Conservation (phyloP, 768 basidiomycete species). For the Terana coerulea region DNA sequence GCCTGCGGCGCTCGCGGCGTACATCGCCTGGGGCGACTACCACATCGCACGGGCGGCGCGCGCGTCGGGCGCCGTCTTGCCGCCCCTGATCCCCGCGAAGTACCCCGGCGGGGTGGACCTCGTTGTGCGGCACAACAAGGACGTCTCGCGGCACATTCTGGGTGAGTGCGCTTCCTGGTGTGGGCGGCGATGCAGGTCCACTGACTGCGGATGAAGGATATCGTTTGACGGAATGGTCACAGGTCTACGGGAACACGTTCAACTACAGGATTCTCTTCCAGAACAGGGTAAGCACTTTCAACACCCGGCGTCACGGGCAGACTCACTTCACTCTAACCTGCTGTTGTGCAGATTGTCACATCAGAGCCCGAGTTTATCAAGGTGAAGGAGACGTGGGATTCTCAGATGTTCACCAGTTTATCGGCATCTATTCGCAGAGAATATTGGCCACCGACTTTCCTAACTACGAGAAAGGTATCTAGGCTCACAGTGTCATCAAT, state of each 20-base stretch:
- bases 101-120: constrained; percentile 17
- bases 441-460: constrained; percentile 44
- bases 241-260: constrained; percentile 18
- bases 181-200: not conserved
- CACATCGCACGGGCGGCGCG: constrained; percentile 10
- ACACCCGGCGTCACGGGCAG: no score
- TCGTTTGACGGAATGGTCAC: not conserved
- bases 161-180: constrained; percentile 1
- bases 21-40: constrained; percentile 12
- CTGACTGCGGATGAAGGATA: not conserved
- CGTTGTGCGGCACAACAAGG: not conserved
- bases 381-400: constrained; percentile 14
- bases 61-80: constrained; percentile 13
- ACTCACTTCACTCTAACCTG: no score
- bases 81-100: constrained; percentile 11
- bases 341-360: constrained; percentile 36
- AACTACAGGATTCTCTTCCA: constrained; percentile 33
- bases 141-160: not conserved
- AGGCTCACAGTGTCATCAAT: constrained; percentile 9
- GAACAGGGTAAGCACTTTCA: constrained; percentile 30
- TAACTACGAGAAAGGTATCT: constrained; percentile 38
- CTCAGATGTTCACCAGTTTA: not conserved
- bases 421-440: constrained; percentile 23
- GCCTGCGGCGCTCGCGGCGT: constrained; percentile 14
- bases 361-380: constrained; percentile 47